These are phyloP conservation scores for Rhizopogon vulgaris DNA, from an alignment of 768 basidiomycete genomes.

Conservation along the genomic window DNA sequence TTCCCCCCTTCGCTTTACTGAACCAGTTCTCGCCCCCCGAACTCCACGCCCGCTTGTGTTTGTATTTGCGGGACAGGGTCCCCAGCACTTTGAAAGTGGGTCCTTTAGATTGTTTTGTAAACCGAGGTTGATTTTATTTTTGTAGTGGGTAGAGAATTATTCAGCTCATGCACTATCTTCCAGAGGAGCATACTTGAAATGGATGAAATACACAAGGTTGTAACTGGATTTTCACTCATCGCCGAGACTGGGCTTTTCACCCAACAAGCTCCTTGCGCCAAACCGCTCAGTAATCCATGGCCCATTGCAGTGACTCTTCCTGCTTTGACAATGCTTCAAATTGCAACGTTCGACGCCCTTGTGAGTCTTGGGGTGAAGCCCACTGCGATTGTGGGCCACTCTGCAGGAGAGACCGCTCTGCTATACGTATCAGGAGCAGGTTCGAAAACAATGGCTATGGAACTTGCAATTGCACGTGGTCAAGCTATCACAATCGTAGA, in stretches of 20 bases:
- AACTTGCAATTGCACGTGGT: slow-evolving; percentile 39
- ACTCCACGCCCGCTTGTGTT: slow-evolving; percentile 27
- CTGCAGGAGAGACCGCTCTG: slow-evolving; percentile 42
- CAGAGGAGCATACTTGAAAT: slow-evolving; percentile 31
- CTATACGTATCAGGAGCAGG: slow-evolving; percentile 39
- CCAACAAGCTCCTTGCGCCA: slow-evolving; percentile 4
- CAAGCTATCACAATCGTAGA: slow-evolving; percentile 29
- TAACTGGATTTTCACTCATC: slow-evolving; percentile 32
- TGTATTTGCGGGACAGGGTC: slow-evolving; percentile 35
- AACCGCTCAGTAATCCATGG: slow-evolving; percentile 14
- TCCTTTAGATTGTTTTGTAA: background rate
- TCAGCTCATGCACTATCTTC: slow-evolving; percentile 29
- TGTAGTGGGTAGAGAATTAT: slow-evolving; percentile 34
- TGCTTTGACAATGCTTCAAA: slow-evolving; percentile 38
- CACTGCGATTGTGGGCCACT: slow-evolving; percentile 37
- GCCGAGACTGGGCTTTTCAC: slow-evolving; percentile 31
- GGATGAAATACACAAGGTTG: slow-evolving; percentile 26
- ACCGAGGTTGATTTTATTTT: background rate
- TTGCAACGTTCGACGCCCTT: slow-evolving; percentile 38
- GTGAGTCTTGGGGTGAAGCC: slow-evolving; percentile 30
- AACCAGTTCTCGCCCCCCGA: slow-evolving; percentile 23
- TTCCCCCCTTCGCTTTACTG: slow-evolving; percentile 14
- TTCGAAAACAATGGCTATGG: slow-evolving; percentile 33
- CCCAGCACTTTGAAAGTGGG: slow-evolving; percentile 34
- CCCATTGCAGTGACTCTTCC: slow-evolving; percentile 34